Conservation (phyloP, 1,284 basidiomycete genomes). For the Grifola frondosa region DNA sequence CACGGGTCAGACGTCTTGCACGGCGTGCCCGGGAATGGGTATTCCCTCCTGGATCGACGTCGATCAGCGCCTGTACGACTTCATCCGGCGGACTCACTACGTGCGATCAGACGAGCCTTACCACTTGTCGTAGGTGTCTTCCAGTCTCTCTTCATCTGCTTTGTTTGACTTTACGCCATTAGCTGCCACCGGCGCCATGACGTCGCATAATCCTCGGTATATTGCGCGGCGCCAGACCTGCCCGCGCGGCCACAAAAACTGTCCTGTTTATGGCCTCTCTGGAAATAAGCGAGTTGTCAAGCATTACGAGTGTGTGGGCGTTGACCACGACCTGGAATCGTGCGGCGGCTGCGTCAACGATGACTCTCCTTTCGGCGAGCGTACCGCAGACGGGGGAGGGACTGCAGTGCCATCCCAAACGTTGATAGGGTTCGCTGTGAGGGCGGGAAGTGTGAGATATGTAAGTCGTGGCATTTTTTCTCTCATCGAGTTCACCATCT, state of each 20-base stretch:
- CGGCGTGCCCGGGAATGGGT: conserved; percentile 20
- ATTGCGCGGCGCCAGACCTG: conserved; percentile 10
- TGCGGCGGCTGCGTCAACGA: conserved; percentile 26
- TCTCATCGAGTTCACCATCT: no score
- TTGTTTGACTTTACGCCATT: background rate
- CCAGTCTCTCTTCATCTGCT: background rate
- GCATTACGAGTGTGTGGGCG: conserved; percentile 25
- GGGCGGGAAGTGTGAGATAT: conserved; percentile 19
- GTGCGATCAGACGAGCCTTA: conserved; percentile 15
- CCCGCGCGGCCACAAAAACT: conserved; percentile 15
- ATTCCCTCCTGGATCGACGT: conserved; percentile 19
- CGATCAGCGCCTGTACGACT: conserved; percentile 15
- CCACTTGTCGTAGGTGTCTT: conserved; percentile 22
- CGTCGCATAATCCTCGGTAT: conserved; percentile 2
- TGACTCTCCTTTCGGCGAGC: conserved; percentile 22
- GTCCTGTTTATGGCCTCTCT: conserved; percentile 18
- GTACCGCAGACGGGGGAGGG: conserved; percentile 15
- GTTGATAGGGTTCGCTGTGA: conserved; percentile 22
- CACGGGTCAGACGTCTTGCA: conserved; percentile 18
- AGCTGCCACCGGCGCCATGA: no score
- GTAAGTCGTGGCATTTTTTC: conserved; percentile 14
- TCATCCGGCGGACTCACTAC: conserved; percentile 15
- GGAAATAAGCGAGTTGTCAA: conserved; percentile 11
- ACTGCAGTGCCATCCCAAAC: conserved; percentile 28
- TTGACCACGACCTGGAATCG: conserved; percentile 24